Percentiles rank a stretch among this genome's conserved stretches.
These are phyloP conservation scores for Vinca minor DNA, from an alignment of 257 asterid species.

Conservation along the genomic window DNA sequence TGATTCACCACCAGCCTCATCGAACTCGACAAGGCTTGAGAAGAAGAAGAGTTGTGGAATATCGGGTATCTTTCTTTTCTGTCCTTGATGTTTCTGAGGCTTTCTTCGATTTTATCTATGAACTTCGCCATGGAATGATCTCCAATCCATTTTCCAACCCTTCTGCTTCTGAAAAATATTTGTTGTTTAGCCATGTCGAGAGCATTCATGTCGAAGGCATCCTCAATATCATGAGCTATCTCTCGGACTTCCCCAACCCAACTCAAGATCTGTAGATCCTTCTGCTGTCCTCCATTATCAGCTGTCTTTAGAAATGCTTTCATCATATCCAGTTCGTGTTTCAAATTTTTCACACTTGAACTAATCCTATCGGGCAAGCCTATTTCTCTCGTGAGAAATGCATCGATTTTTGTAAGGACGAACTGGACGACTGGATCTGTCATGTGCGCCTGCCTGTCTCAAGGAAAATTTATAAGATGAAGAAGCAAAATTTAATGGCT, in stretches of 20 bases:
- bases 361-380: no score
- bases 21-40: not conserved
- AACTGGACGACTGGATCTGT: no score
- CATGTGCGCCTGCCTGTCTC: no score
- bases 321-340: no score
- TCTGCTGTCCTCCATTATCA: not conserved
- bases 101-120: not conserved
- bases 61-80: not conserved
- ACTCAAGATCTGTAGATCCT: not conserved
- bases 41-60: not conserved
- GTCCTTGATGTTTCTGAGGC: constrained; percentile 4
- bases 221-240: not conserved
- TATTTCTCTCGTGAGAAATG: no score
- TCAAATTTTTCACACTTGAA: no score
- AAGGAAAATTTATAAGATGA: no score
- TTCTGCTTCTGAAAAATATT: not conserved
- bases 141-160: not conserved
- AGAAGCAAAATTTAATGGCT: no score
- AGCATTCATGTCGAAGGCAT: not conserved
- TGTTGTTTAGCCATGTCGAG: not conserved
- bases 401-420: no score
- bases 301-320: no score
- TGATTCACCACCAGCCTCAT: not conserved
- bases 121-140: not conserved
- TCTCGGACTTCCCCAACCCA: constrained; percentile 13